Base-by-base conservation (phyloP, 345 rosid species). In the Eucalyptus rudis region DNA sequence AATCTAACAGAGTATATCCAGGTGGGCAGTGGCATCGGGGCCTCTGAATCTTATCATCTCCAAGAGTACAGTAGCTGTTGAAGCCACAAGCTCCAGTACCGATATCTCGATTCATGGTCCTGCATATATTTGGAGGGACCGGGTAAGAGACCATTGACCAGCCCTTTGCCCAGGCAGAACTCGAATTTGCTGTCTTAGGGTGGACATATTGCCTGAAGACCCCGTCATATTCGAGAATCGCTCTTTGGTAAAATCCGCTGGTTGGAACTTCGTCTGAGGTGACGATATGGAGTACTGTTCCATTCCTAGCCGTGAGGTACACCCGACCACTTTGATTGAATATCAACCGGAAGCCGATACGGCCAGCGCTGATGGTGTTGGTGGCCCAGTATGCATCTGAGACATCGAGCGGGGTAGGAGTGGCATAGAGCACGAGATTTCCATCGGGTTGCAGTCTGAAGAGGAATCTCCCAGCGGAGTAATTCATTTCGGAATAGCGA, bases 51-150 rank as follows among this genome's bases (percentile, higher is more conserved):
- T 4, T 11, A 56, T 92, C 91, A 5, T 51, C 86, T 80, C 91
- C 92, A 31, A 92, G 12, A 12, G 6, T 64, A 87, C 97, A 95
- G 33, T 88, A 91, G 90, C 92, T 95, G 86, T 95, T 95, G 91
- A 43, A 92, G 40, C 96, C 97, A 83, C 97, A 96, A 16, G 93
- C 93, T 71, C 92, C 93, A 31, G 87, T 50, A 12, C 96, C 95
- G 5, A 29, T 22, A 0, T 13, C 22, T 87, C 7, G 83, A 1
- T 1, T 4, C 12, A 92, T 62, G 2, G 14, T 24, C 45, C 2
- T 6, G 91, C 96, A 95, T 4, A 94, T 89, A 87, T 96, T 88
- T 86, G 88, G 20, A 2, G 96, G 95, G 86, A 76, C 49, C n/a
- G 56, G 11, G 36, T 36, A 50, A 11, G 87, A 51, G 62, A 71